Percentiles rank a stretch among this genome's conserved stretches.
These are phyloP conservation scores for Chlorella vulgaris DNA, from an alignment of 139 green algal genomes.

Conservation along the genomic window DNA sequence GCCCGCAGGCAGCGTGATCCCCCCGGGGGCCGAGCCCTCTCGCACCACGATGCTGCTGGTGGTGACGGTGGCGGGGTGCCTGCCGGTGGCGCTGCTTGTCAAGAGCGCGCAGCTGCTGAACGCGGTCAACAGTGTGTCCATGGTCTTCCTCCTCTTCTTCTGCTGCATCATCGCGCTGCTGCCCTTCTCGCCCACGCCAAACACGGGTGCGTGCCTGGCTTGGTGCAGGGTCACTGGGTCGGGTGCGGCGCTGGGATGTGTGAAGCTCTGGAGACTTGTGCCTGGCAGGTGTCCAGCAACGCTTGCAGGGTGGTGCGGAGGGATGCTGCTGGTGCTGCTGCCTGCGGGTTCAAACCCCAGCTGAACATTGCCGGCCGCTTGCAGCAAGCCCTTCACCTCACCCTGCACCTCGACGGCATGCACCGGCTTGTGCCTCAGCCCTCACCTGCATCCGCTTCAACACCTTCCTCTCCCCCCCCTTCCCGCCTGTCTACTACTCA, in stretches of 20 bases:
- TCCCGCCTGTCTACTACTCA: neutral
- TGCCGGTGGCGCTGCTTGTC: conserved; percentile 76
- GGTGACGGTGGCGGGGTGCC: conserved; percentile 68
- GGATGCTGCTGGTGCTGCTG: too few relatives aligned
- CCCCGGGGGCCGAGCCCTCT: conserved; percentile 78
- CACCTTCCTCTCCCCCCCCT: too few relatives aligned
- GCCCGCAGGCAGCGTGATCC: conserved; percentile 71
- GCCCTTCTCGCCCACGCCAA: conserved; percentile 27
- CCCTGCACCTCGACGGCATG: too few relatives aligned
- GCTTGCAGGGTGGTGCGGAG: too few relatives aligned
- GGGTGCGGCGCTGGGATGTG: conserved; percentile 39
- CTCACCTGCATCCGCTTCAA: too few relatives aligned
- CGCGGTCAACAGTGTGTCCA: conserved; percentile 61
- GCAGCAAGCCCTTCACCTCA: too few relatives aligned
- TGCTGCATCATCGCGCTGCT: conserved; percentile 56
- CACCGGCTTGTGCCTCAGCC: too few relatives aligned
- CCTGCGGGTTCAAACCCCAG: too few relatives aligned
- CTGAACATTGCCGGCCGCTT: too few relatives aligned
- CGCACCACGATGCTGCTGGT: conserved; percentile 62
- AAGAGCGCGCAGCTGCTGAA: conserved; percentile 63
- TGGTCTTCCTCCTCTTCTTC: conserved; percentile 80
- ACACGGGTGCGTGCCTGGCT: neutral
- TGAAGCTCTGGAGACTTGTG: neutral
- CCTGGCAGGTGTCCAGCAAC: too few relatives aligned
- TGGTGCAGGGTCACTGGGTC: conserved; percentile 32